These are phyloP conservation scores for Fusarium beomiforme DNA, from an alignment of 2,329 filamentous ascomycete species.

Conservation along the genomic window DNA sequence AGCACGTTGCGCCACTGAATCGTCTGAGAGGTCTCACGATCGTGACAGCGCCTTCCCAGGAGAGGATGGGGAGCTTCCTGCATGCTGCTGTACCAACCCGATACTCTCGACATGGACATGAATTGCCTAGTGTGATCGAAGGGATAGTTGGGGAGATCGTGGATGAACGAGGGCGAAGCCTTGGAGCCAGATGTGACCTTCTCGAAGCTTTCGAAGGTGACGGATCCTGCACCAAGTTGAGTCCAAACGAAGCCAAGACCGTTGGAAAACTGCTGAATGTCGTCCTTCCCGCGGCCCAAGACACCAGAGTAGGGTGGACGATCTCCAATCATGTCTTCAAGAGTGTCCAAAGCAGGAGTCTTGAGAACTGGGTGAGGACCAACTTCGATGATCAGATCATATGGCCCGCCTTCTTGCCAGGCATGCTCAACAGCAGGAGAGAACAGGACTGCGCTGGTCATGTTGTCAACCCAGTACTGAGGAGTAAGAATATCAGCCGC, in stretches of 20 bases:
- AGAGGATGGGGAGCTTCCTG: background rate
- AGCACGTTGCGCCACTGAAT: background rate
- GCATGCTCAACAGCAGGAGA: background rate
- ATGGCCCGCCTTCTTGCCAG: background rate
- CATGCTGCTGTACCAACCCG: background rate
- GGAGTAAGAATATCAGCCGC: rapidly evolving
- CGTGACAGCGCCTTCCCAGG: background rate
- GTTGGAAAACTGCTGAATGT: background rate
- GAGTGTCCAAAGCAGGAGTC: background rate
- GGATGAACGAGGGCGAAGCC: rapidly evolving
- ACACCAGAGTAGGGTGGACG: background rate
- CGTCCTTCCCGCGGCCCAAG: background rate
- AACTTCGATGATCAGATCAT: background rate
- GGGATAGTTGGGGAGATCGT: background rate
- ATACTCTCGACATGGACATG: background rate
- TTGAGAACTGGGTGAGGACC: slow-evolving; percentile 7
- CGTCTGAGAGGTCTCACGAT: background rate
- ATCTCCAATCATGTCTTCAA: background rate
- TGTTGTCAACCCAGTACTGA: slow-evolving; percentile 3
- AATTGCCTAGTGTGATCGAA: background rate
- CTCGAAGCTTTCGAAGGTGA: rapidly evolving
- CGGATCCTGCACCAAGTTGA: background rate
- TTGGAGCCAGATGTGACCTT: background rate
- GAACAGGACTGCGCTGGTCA: background rate
- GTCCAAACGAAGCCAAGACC: background rate